These are phyloP conservation scores for Barbatosphaeria neglecta DNA, from an alignment of 495 filamentous ascomycete species.

Conservation along the genomic window DNA sequence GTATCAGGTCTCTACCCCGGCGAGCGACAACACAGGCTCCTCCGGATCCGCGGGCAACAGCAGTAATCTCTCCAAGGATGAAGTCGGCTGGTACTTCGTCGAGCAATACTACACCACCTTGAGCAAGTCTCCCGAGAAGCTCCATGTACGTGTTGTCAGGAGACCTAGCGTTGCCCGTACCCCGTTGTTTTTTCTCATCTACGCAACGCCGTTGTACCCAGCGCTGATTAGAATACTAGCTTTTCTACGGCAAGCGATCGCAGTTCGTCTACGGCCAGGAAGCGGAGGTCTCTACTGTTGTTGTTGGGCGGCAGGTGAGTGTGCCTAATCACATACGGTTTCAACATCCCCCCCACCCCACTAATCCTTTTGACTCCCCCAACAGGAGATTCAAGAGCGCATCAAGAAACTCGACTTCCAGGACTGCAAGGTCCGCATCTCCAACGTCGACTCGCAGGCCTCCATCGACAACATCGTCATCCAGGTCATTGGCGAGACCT, in stretches of 20 bases:
- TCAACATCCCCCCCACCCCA: not conserved
- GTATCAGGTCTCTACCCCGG: constrained; percentile 16
- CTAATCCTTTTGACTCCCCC: constrained; percentile 7
- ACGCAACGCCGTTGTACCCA: not conserved
- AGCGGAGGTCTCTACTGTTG: constrained; percentile 71
- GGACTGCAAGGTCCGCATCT: constrained; percentile 94
- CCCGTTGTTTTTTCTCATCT: not conserved
- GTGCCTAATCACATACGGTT: not conserved
- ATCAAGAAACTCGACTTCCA: constrained; percentile 90
- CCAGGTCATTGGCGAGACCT: constrained; percentile 95
- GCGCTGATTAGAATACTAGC: constrained; percentile 19
- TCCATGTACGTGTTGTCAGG: constrained; percentile 65
- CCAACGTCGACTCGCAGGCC: constrained; percentile 93
- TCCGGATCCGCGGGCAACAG: constrained; percentile 6
- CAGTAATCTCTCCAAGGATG: constrained; percentile 52
- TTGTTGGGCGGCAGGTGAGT: constrained; percentile 74
- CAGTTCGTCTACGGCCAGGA: constrained; percentile 79
- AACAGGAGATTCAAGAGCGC: constrained; percentile 79
- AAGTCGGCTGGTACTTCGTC: constrained; percentile 98
- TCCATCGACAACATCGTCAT: constrained; percentile 89
- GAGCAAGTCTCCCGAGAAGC: constrained; percentile 84
- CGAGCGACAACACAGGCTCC: constrained; percentile 8
- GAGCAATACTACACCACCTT: constrained; percentile 98
- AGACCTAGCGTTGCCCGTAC: no score
- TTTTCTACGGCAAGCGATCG: constrained; percentile 75